Percentiles rank a stretch among this genome's conserved stretches.
These are phyloP conservation scores for Diaporthe citriasiana DNA, from an alignment of 2,329 filamentous ascomycete genomes.

Conservation along the genomic window DNA sequence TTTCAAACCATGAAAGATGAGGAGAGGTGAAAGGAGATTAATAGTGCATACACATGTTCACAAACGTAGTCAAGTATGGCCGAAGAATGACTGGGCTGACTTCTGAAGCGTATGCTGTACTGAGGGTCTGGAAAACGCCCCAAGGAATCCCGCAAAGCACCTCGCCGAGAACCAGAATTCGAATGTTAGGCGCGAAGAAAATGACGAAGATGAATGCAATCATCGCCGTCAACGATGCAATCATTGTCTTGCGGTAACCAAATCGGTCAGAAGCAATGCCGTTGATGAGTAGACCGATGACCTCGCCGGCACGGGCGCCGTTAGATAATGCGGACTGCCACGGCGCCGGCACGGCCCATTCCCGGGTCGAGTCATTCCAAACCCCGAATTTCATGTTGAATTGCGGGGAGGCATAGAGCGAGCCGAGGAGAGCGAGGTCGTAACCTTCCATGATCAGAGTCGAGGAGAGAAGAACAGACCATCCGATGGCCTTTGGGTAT, in stretches of 20 bases:
- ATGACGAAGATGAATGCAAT: constrained; percentile 72
- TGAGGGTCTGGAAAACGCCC: constrained; percentile 70
- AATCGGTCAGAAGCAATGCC: constrained; percentile 75
- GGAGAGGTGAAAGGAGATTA: no score
- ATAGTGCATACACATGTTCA: constrained; percentile 85
- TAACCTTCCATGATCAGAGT: constrained; percentile 95
- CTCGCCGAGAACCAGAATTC: constrained; percentile 71
- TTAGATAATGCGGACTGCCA: constrained; percentile 55
- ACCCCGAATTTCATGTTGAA: constrained; percentile 49
- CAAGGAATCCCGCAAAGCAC: constrained; percentile 75
- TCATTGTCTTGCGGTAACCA: constrained; percentile 78
- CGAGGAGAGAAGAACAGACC: constrained; percentile 89
- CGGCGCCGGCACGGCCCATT: constrained; percentile 51
- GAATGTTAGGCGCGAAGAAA: constrained; percentile 74
- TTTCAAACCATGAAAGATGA: no score
- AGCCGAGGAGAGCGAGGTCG: constrained; percentile 84
- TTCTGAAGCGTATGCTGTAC: constrained; percentile 77
- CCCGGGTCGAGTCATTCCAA: constrained; percentile 43
- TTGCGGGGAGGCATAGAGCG: constrained; percentile 68
- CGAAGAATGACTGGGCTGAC: constrained; percentile 81
- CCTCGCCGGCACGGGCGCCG: constrained; percentile 72
- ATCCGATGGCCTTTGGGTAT: constrained; percentile 90
- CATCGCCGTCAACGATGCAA: constrained; percentile 67
- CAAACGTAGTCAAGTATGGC: constrained; percentile 80
- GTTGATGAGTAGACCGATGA: constrained; percentile 76